A percentile compares a stretch with the other conserved stretches of the same genome.
Evolutionary conservation across 2,329 filamentous ascomycete genomes (phyloP).

Genomic region (Alternaria sp.): DNA sequence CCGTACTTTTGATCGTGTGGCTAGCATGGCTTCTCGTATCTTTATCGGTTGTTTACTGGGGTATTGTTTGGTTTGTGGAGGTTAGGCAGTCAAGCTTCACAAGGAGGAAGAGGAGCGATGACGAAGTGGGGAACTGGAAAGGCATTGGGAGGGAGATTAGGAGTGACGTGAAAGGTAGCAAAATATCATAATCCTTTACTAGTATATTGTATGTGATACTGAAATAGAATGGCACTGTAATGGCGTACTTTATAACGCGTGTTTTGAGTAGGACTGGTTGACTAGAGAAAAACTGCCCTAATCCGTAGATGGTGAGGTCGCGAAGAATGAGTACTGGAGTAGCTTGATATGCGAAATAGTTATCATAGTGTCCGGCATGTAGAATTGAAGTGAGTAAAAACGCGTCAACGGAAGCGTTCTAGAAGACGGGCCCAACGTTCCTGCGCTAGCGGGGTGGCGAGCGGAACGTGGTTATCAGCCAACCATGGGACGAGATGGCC

Average conservation of each 20-base stretch:
- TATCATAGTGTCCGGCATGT: too few species aligned
- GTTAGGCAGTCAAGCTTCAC: slow-evolving; percentile 27
- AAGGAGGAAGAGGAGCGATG: slow-evolving; percentile 24
- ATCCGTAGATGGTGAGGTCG: too few species aligned
- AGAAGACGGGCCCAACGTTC: slow-evolving; percentile 4
- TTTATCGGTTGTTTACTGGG: slow-evolving; percentile 30
- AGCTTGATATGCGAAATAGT: too few species aligned
- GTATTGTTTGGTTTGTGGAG: slow-evolving; percentile 40
- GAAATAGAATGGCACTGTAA: background rate
- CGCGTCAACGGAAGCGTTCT: background rate
- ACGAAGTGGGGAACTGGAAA: slow-evolving; percentile 37
- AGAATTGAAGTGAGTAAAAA: too few species aligned
- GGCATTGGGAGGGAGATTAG: slow-evolving; percentile 24
- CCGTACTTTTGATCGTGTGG: slow-evolving; percentile 31
- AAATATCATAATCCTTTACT: background rate
- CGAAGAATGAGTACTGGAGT: too few species aligned
- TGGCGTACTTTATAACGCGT: too few species aligned
- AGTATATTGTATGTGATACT: background rate
- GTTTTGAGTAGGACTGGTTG: too few species aligned
- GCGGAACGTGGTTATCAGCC: slow-evolving; percentile 8
- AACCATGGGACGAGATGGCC: slow-evolving; percentile 14
- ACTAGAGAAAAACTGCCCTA: too few species aligned
- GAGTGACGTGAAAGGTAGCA: slow-evolving; percentile 26
- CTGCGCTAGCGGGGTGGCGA: slow-evolving; percentile 19
- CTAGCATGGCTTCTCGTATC: slow-evolving; percentile 22